Conservation (phyloP, 306 rosid genomes). For the Quercus variabilis region DNA sequence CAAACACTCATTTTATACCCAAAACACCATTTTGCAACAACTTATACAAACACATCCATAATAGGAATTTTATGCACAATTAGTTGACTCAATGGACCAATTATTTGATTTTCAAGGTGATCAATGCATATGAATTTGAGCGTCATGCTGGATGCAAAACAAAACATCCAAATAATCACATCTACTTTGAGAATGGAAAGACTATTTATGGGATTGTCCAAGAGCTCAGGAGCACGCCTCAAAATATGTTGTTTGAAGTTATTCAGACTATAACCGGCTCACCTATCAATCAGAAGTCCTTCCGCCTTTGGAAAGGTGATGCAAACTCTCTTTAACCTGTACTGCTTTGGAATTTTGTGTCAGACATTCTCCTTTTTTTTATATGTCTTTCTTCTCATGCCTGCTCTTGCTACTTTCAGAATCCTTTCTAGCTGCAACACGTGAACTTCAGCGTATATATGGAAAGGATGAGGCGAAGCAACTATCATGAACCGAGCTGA, state of each 20-base stretch:
- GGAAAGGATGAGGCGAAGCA: conserved; percentile 55
- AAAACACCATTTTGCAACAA: too few species aligned
- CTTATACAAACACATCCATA: too few species aligned
- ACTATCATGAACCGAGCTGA: conserved; percentile 25
- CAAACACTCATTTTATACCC: too few species aligned
- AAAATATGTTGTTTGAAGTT: conserved; percentile 62
- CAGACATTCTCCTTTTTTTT: neutral
- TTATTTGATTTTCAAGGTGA: conserved; percentile 40
- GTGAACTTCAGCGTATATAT: conserved; percentile 65
- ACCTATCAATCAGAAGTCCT: conserved; percentile 70
- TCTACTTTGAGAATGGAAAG: conserved; percentile 81
- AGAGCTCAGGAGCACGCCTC: conserved; percentile 81
- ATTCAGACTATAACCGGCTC: conserved; percentile 78
- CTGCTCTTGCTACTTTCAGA: conserved; percentile 37
- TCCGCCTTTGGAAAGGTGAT: conserved; percentile 67
- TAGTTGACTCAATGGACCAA: conserved; percentile 2
- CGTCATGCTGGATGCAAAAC: conserved; percentile 85
- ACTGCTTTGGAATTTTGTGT: neutral
- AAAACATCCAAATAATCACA: conserved; percentile 81
- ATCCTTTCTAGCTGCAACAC: conserved; percentile 65
- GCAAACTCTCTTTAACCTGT: neutral
- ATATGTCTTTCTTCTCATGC: conserved; percentile 12
- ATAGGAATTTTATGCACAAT: conserved; percentile 3
- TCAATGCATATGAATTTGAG: conserved; percentile 81
- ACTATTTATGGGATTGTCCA: conserved; percentile 78